Evolutionary conservation across 192 early-diverging fungal species (phyloP), one percentile per base, ranked within the genome.

Genomic region (Backusella circina): DNA sequence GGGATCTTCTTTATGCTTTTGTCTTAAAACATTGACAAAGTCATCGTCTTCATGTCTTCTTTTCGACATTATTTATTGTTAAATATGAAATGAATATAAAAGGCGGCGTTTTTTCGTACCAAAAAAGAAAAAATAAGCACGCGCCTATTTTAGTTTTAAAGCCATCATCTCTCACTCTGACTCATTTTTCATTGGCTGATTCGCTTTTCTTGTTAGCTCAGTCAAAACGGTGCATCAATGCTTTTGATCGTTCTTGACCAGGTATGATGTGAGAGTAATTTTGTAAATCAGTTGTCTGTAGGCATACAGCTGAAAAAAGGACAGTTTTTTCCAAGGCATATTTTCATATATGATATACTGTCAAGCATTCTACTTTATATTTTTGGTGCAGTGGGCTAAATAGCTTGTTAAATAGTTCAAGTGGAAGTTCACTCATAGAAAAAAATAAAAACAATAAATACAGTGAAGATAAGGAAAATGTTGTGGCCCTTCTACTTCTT

Each of bases 1-100:
- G 10, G 37, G 41, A 54, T 77, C 76, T 28, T 65, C 31, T 30
- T 77, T 77, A 1, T 32, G 65, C 31, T 73, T 72, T 67, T 77
- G 76, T 28, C 50, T 64, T 33, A 77, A 38, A 2, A 72, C 70
- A 77, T 77, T 77, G 15, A 66, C 71, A 31, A 77, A 31, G 6
- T 72, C 71, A 31, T 32, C 9, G 5, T 77, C 70, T 10, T 77
- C 70, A 37, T 44, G 32, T 50, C 64, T 39, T 37, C 76, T 61
- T 47, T 77, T 77, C 38, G 71, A 65, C 67, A 77, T 72, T 21
- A 35, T 72, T 5, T 67, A 23, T 68, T 23, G 18, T 68, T 41
- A 33, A 30, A 26, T n/a, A n/a, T n/a, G n/a, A 15, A 44, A 47
- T 23, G 41, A 5, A 44, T 23, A 28, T 47, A 18, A 3, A 51